Percentiles rank a stretch among this genome's conserved stretches.
phyloP scores from a whole-genome alignment of 208 protist species.

The Phytomonas serpens region DNA sequence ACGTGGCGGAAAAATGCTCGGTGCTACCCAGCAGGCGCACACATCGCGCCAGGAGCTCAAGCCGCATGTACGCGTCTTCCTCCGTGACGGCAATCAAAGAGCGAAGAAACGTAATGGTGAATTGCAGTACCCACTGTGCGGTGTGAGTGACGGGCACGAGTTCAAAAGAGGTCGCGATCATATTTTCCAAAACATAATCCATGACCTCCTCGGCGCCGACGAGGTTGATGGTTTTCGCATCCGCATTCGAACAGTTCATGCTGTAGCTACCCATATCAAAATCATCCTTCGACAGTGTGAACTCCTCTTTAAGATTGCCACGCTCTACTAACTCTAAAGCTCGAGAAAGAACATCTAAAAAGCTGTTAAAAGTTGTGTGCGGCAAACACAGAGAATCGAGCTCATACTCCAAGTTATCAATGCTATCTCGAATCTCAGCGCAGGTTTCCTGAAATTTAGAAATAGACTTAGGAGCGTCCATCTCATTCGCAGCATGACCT shows the following conservation, averaged over 20 bases:
- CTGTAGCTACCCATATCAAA: neutral
- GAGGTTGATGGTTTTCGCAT: conserved; percentile 12
- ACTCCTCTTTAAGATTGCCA: conserved; percentile 30
- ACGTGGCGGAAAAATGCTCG: conserved; percentile 59
- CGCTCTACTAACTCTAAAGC: conserved; percentile 50
- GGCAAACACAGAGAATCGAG: conserved; percentile 39
- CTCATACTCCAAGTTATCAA: conserved; percentile 30
- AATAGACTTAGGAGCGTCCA: neutral
- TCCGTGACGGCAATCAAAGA: conserved; percentile 25
- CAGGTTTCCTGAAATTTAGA: conserved; percentile 19
- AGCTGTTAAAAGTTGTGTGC: conserved; percentile 31
- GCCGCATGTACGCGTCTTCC: conserved; percentile 51
- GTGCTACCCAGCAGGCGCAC: conserved; percentile 62
- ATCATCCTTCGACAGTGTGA: conserved; percentile 22
- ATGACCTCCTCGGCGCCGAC: conserved; percentile 58
- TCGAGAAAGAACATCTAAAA: conserved; percentile 38
- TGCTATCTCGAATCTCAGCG: conserved; percentile 51
- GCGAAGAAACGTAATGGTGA: conserved; percentile 73
- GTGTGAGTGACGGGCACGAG: conserved; percentile 43
- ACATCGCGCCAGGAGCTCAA: conserved; percentile 61
- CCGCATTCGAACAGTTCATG: neutral
- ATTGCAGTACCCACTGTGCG: conserved; percentile 80
- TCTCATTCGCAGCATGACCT: neutral
- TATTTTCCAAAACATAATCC: conserved; percentile 29
- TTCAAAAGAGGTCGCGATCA: conserved; percentile 36